Percentiles rank a stretch among this genome's conserved stretches.
Conservation (phyloP, 768 basidiomycete genomes). For the Suillus sp. region DNA sequence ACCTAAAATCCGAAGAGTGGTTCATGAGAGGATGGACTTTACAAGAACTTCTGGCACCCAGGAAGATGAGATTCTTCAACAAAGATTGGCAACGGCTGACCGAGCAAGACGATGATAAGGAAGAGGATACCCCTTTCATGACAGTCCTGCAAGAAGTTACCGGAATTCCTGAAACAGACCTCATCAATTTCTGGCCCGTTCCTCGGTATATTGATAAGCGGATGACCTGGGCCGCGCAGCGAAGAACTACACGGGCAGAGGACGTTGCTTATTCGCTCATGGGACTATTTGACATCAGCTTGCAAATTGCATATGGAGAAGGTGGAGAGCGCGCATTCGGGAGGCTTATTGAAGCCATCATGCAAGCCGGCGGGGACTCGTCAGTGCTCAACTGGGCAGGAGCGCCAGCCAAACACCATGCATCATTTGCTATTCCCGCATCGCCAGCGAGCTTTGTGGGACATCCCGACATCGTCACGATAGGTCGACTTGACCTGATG, state of each 20-base stretch:
- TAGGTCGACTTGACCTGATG: not conserved
- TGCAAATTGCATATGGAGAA: not conserved
- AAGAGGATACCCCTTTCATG: not conserved
- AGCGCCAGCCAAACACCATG: not conserved
- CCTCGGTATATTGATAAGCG: not conserved
- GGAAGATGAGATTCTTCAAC: not conserved
- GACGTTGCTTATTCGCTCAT: not conserved
- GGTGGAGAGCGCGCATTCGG: not conserved
- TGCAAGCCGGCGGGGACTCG: not conserved
- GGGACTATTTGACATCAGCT: not conserved
- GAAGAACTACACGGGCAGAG: not conserved
- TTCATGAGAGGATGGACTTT: not conserved
- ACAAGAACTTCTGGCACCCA: not conserved
- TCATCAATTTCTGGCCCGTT: not conserved
- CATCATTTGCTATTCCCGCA: not conserved
- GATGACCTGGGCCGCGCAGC: not conserved
- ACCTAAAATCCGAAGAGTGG: not conserved
- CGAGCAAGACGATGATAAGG: not conserved
- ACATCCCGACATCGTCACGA: not conserved
- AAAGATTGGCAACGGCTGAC: not conserved
- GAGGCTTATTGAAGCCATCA: not conserved
- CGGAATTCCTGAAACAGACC: not conserved
- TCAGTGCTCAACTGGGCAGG: slow-evolving; percentile 1
- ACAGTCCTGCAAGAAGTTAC: not conserved
- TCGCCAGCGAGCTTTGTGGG: not conserved